A percentile compares a stretch with the other conserved stretches of the same genome.
Evolutionary conservation across 2,329 filamentous ascomycete species (phyloP).

Genomic region (Ophiostoma piceae): DNA sequence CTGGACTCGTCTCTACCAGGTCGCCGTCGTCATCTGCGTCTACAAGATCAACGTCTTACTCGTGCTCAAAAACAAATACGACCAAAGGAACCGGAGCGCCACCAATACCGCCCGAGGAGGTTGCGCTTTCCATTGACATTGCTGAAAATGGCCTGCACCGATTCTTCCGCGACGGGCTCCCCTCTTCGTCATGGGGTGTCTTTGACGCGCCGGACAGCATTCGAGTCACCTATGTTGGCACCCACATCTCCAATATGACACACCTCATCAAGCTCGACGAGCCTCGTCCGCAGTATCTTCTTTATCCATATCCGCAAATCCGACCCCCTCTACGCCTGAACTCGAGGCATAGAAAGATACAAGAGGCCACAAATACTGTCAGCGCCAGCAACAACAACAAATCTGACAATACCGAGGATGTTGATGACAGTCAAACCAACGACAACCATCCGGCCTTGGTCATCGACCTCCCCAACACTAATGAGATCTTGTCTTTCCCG

Average conservation of each 20-base stretch:
- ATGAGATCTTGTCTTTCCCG: constrained; percentile 23
- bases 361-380: not conserved
- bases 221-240: constrained; percentile 20
- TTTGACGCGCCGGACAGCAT: constrained; percentile 21
- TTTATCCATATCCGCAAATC: constrained; percentile 24
- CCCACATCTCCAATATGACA: constrained; percentile 22
- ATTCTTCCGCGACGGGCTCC: constrained; percentile 23
- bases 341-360: not conserved
- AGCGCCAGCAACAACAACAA: no score
- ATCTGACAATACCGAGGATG: not conserved
- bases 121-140: constrained; percentile 21
- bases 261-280: constrained; percentile 23
- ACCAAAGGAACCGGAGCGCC: not conserved
- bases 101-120: constrained; percentile 21
- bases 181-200: constrained; percentile 19
- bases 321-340: constrained; percentile 14
- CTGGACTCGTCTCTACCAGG: not conserved
- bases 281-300: constrained; percentile 20
- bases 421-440: not conserved
- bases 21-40: not conserved
- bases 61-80: not conserved
- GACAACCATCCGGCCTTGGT: not conserved
- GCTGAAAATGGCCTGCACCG: constrained; percentile 22
- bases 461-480: not conserved
- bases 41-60: not conserved